Evolutionary conservation across 768 basidiomycete species (phyloP), one percentile per base, ranked within the genome.

Genomic region (Asterophora lycoperdoides): DNA sequence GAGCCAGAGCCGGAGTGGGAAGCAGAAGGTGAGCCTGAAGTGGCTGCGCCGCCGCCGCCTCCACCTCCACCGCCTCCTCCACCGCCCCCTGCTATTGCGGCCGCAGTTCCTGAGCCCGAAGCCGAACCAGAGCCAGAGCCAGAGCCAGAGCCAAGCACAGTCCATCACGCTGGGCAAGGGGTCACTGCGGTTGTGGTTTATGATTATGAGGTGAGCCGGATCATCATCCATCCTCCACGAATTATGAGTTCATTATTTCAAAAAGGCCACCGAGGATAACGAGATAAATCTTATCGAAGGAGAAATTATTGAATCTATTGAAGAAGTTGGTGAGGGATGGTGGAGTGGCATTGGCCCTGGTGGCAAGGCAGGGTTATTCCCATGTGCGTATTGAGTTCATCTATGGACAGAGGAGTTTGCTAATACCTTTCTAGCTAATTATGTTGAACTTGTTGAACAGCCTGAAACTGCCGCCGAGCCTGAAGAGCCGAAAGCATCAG

Each of bases 311-410:
- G 81, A 86, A 48, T 79, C 87, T 54, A 81, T 95, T 40, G 89
- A 93, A 65, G 83, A 89, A 65, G 66, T 90, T 13, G 90, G 86
- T 56, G 88, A 90, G 56, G 89, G 89, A 5, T 98, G 94, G 94
- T 96, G 93, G 94, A 78, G 73, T 49, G 94, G 91, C 17, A 72
- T 81, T 41, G 84, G 83, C 26, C 68, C 74, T 35, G 77, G 73
- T 18, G 92, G 91, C 5, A 84, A 86, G 70, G 72, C 67, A 5
- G 94, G 93, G 7, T 65, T 94, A 28, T 96, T 95, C 81, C 93
- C 93, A 50, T 78, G 88, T 90, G 56, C 18, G 77, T 60, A 6
- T 45, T 46, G n/a, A 11, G 44, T 46, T 35, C 33, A 15, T 29
- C 15, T 15, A 26, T 15, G 10, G 4, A 5, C 13, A 28, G 10